Conservation (phyloP, 106 monocot species). For the Xerophyta viscosa region DNA sequence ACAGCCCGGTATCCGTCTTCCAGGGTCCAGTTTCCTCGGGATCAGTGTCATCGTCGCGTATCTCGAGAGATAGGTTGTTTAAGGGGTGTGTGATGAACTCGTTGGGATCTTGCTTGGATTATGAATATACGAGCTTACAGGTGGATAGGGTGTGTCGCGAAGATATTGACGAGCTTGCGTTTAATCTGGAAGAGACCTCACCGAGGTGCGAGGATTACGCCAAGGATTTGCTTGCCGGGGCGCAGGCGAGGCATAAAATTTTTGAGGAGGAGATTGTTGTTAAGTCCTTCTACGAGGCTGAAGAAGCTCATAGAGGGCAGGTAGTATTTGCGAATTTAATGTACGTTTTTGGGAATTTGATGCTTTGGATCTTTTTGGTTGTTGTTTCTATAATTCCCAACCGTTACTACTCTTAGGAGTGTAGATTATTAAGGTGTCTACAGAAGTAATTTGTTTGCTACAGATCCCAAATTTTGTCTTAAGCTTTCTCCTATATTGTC, state of each 20-base stretch:
- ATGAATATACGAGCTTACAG: conserved; percentile 33
- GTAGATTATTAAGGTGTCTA: too few relatives aligned
- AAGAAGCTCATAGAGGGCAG: conserved; percentile 89
- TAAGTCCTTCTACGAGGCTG: conserved; percentile 85
- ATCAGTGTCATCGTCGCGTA: conserved; percentile 36
- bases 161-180: conserved; percentile 16
- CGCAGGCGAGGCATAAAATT: conserved; percentile 73
- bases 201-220: conserved; percentile 43
- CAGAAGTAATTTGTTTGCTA: too few relatives aligned
- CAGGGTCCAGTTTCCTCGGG: conserved; percentile 46
- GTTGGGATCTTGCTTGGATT: conserved; percentile 76
- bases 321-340: too few relatives aligned
- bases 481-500: too few relatives aligned
- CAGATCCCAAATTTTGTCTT: too few relatives aligned
- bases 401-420: too few relatives aligned
- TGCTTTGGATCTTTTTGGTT: too few relatives aligned
- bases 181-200: conserved; percentile 28
- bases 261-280: conserved; percentile 73
- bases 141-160: conserved; percentile 5
- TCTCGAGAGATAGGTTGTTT: conserved; percentile 46
- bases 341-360: too few relatives aligned
- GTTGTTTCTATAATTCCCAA: too few relatives aligned
- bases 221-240: conserved; percentile 43
- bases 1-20: conserved; percentile 84
- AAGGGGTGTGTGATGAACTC: conserved; percentile 60